Evolutionary conservation across 257 asterid species (phyloP).

Genomic region (Nemophila menziesii): DNA sequence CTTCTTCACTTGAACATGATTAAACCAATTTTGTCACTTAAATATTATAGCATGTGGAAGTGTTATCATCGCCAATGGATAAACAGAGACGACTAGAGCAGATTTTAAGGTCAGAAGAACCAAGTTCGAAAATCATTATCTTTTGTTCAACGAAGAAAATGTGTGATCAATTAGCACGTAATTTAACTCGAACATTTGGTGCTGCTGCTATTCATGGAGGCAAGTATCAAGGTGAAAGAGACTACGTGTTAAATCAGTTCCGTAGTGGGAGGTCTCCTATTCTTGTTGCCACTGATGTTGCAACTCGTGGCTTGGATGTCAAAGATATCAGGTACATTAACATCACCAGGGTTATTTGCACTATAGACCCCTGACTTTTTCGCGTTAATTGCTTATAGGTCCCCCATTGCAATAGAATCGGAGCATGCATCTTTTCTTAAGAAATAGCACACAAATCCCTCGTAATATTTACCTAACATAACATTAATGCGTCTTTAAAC

Average conservation of each 20-base stretch:
- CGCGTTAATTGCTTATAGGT: too few relatives aligned
- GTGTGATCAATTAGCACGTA: constrained; percentile 80
- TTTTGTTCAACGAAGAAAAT: constrained; percentile 94
- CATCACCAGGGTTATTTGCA: too few relatives aligned
- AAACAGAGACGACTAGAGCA: constrained; percentile 84
- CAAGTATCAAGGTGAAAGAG: constrained; percentile 94
- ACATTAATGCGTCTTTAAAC: too few relatives aligned
- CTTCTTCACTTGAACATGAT: too few relatives aligned
- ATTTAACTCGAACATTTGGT: constrained; percentile 60
- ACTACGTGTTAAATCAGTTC: constrained; percentile 75
- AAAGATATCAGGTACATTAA: constrained; percentile 81
- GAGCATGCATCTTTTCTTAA: too few relatives aligned
- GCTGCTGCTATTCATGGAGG: constrained; percentile 98
- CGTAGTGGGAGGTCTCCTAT: constrained; percentile 77
- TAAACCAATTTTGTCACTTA: too few relatives aligned
- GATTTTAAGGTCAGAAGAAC: constrained; percentile 87
- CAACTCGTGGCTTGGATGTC: constrained; percentile 96
- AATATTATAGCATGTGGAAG: constrained; percentile 62
- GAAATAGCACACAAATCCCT: too few relatives aligned
- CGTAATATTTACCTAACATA: too few relatives aligned
- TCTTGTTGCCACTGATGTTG: constrained; percentile 98
- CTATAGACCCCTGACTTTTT: too few relatives aligned
- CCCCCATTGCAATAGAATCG: too few relatives aligned
- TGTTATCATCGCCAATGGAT: constrained; percentile 54
- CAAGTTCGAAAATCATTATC: constrained; percentile 83